A percentile compares a stretch with the other conserved stretches of the same genome.
Evolutionary conservation across 345 rosid species (phyloP).

Genomic region (Syzygium oleosum): DNA sequence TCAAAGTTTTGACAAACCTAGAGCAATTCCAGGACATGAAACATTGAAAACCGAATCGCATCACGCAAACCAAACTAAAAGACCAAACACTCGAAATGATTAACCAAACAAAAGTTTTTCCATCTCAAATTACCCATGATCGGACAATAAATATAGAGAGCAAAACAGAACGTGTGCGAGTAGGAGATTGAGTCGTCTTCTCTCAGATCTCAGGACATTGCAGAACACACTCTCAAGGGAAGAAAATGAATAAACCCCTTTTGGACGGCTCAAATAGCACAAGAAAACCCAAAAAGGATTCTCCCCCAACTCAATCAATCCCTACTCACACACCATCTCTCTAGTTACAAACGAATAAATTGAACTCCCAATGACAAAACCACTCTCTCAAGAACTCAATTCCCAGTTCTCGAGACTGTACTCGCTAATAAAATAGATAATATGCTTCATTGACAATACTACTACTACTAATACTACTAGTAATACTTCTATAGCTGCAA

Average conservation of each 20-base stretch:
- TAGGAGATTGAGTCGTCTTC: constrained; percentile 1
- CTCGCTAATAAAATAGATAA: not conserved
- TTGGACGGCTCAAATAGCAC: constrained; percentile 68
- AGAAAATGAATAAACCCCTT: constrained; percentile 9
- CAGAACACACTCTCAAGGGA: not conserved
- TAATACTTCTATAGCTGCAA: constrained; percentile 46
- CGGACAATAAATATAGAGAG: not conserved
- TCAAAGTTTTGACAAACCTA: not conserved
- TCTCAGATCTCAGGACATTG: not conserved
- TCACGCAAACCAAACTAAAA: not conserved
- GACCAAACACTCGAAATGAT: not conserved
- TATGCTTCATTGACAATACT: not conserved
- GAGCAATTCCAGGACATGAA: not conserved
- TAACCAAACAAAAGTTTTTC: not conserved
- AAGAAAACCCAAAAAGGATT: constrained; percentile 41
- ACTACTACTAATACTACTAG: not conserved
- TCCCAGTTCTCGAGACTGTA: constrained; percentile 8
- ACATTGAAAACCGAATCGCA: not conserved
- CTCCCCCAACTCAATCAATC: not conserved
- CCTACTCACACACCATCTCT: constrained; percentile 2
- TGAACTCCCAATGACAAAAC: constrained; percentile 4
- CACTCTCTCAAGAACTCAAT: constrained; percentile 7
- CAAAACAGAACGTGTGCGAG: not conserved
- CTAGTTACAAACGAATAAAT: not conserved
- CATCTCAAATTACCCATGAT: not conserved